Percentiles rank a stretch among this genome's conserved stretches.
These are phyloP conservation scores for Emydomyces testavorans DNA, from an alignment of 2,329 filamentous ascomycete species.

Conservation along the genomic window DNA sequence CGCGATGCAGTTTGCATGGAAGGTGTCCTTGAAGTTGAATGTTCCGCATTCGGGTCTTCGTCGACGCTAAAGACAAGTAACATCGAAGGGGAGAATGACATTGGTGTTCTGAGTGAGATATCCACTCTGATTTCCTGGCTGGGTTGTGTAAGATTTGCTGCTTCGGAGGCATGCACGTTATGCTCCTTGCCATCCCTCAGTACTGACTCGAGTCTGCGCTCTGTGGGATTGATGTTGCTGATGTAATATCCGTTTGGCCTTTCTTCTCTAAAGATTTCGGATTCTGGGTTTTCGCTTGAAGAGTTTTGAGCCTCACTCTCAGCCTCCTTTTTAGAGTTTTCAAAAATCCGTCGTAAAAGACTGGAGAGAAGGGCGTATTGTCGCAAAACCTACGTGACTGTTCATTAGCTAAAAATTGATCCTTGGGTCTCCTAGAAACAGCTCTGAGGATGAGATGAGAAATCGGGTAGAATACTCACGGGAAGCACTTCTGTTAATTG, in stretches of 20 bases:
- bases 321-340: slow-evolving; percentile 15
- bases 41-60: neutral
- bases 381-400: slow-evolving; percentile 29
- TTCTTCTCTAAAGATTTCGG: slow-evolving; percentile 2
- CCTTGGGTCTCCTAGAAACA: too few species aligned
- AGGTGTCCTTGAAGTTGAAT: slow-evolving; percentile 9
- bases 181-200: slow-evolving; percentile 19
- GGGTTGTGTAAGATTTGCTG: neutral
- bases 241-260: slow-evolving; percentile 11
- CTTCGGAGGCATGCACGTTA: neutral
- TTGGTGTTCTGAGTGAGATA: slow-evolving; percentile 14
- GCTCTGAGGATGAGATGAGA: neutral
- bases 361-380: slow-evolving; percentile 36
- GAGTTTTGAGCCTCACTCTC: slow-evolving; percentile 11
- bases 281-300: slow-evolving; percentile 8
- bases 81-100: slow-evolving; percentile 13
- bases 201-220: slow-evolving; percentile 48
- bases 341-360: slow-evolving; percentile 30
- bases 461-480: slow-evolving; percentile 20
- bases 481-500: slow-evolving; percentile 36
- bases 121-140: neutral
- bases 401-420: neutral
- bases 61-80: slow-evolving; percentile 13
- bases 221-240: slow-evolving; percentile 35
- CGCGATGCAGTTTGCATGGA: neutral